Conservation (phyloP, 1,139 yeast genomes). For the Citeromyces hawaiiensis region DNA sequence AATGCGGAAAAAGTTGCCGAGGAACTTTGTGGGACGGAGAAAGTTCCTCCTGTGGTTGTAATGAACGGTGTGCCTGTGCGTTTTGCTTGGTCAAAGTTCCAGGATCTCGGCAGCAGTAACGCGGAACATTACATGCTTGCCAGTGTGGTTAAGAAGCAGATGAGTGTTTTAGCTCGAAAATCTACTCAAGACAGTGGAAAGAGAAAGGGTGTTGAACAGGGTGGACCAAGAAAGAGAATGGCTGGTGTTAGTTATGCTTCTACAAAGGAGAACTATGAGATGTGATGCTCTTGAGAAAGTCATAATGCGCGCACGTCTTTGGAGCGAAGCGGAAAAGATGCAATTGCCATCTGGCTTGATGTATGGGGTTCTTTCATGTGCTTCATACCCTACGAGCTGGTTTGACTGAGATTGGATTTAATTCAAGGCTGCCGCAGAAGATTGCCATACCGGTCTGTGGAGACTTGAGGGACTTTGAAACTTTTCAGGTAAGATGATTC, state of each 20-base stretch:
- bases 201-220: not conserved
- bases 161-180: slow-evolving; percentile 38
- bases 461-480: too few relatives aligned
- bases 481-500: too few relatives aligned
- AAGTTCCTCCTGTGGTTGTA: slow-evolving; percentile 21
- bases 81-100: slow-evolving; percentile 54
- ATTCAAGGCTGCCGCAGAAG: too few relatives aligned
- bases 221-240: slow-evolving; percentile 2
- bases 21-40: slow-evolving; percentile 13
- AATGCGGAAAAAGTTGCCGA: slow-evolving; percentile 45
- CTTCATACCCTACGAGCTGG: too few relatives aligned
- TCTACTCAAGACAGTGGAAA: slow-evolving; percentile 12
- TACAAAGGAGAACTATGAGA: not conserved
- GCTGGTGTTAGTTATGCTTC: not conserved
- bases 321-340: too few relatives aligned
- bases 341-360: too few relatives aligned
- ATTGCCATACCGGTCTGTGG: too few relatives aligned
- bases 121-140: slow-evolving; percentile 40
- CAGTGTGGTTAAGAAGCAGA: slow-evolving; percentile 39
- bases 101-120: slow-evolving; percentile 30
- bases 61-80: slow-evolving; percentile 38
- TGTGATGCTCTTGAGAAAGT: too few relatives aligned
- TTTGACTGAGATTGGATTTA: too few relatives aligned
- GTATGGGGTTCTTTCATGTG: too few relatives aligned
- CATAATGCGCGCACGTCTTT: too few relatives aligned